Percentiles rank a stretch among this genome's conserved stretches.
Conservation (phyloP, 2,329 filamentous ascomycete species). For the Tolypocladium paradoxum region DNA sequence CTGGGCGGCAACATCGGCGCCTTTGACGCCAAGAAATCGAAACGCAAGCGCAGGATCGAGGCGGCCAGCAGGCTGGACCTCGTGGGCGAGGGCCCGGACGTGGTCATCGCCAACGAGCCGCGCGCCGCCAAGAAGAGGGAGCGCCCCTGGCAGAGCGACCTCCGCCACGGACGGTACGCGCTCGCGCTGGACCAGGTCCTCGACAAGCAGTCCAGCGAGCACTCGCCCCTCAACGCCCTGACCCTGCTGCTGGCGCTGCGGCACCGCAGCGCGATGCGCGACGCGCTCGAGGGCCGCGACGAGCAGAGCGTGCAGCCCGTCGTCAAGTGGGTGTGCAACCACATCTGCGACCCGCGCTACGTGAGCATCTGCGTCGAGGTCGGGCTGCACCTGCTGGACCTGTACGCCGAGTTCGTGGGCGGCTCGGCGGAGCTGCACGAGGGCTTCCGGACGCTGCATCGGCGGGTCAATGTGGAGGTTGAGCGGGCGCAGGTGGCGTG, state of each 20-base stretch:
- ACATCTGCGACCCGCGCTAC: conserved; percentile 75
- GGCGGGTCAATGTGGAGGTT: conserved; percentile 63
- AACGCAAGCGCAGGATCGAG: conserved; percentile 50
- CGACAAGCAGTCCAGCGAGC: conserved; percentile 36
- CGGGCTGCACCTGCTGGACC: conserved; percentile 69
- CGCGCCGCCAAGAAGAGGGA: conserved; percentile 44
- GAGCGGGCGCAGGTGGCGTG: conserved; percentile 76
- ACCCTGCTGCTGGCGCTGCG: conserved; percentile 76
- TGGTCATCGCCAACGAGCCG: conserved; percentile 70
- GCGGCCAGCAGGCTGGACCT: conserved; percentile 56
- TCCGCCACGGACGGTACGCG: conserved; percentile 68
- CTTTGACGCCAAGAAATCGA: conserved; percentile 61
- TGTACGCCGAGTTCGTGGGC: conserved; percentile 74
- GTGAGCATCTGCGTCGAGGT: conserved; percentile 75
- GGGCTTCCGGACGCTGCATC: conserved; percentile 57
- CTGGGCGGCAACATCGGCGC: conserved; percentile 67
- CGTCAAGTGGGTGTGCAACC: conserved; percentile 68
- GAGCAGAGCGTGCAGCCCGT: conserved; percentile 74
- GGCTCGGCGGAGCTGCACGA: conserved; percentile 62
- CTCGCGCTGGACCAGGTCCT: conserved; percentile 73
- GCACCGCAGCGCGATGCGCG: conserved; percentile 75
- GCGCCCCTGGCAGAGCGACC: conserved; percentile 67
- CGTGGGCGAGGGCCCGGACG: conserved; percentile 74
- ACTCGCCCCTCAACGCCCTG: conserved; percentile 52
- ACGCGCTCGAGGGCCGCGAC: conserved; percentile 70